Base-by-base conservation (phyloP, 1,139 yeast species). In the Geotrichum bryndzae region DNA sequence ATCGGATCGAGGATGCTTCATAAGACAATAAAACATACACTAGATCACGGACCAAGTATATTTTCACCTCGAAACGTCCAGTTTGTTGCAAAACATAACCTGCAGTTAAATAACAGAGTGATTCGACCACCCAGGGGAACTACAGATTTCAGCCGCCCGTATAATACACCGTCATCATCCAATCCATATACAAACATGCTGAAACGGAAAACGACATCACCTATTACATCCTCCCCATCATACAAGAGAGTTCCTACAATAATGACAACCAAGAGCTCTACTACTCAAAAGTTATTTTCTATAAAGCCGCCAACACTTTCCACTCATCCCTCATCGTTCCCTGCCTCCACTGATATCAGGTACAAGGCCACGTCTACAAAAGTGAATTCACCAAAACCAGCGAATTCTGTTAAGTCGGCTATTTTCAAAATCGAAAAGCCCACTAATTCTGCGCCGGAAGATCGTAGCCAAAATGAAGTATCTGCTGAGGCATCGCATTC, bases 11-110 rank as follows among this genome's bases (percentile, higher is more conserved):
- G 51, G 22, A 8, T 59, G 46, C 51, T 59, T 13, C 61, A 51
- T 23, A 57, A 54, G 46, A 54, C 56, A 18, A 54, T 56, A 56
- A 62, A 41, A 51, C 31, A 29, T 57, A 46, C 53, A 61, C 10
- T 18, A 58, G 56, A 18, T 58, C 59, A 54, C 60, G 66, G n/a
- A 55, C 45, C 60, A n/a, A 57, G 33, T 18, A 57, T 52, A 11
- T 57, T 57, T 52, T 57, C 56, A 10, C 56, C 56, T 13, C 56
- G 56, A 18, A 57, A 52, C 31, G n/a, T 57, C 1, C 56, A 53
- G 46, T 57, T 57, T n/a, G 29, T 53, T 22, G 22, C 51, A 10
- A 52, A 45, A 8, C 46, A 45, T 53, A 27, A 22, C 27, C 4
- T 13, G 33, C 25, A 23, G 45, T 11, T 22, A 3, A n/a, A 18